phyloP scores from a whole-genome alignment of 164 flowering plant genomes.

The Stephania yunnanensis region DNA sequence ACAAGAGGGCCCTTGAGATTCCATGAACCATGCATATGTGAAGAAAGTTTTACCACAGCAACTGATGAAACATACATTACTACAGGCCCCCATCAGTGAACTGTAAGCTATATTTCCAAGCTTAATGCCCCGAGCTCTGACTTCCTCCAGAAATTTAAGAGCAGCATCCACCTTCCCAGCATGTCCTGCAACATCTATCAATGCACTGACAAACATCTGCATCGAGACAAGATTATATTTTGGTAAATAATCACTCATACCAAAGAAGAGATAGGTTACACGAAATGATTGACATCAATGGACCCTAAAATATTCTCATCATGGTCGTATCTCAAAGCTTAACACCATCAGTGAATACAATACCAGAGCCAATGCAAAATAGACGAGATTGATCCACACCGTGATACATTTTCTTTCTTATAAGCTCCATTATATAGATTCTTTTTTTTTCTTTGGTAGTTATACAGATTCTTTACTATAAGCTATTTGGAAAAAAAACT shows the following conservation, averaged over 20 bases:
- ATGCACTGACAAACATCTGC: slow-evolving; percentile 91
- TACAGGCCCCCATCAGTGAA: slow-evolving; percentile 97
- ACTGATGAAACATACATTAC: slow-evolving; percentile 57
- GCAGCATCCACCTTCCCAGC: slow-evolving; percentile 82
- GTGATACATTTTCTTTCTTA: no score
- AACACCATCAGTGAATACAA: neutral
- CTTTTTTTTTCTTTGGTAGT: no score
- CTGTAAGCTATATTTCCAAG: slow-evolving; percentile 73
- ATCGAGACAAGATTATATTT: slow-evolving; percentile 10
- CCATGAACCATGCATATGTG: neutral
- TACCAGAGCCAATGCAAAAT: neutral
- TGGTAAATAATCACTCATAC: slow-evolving; percentile 5
- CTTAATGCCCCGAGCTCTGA: slow-evolving; percentile 40
- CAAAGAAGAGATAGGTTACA: neutral
- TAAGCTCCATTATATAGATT: no score
- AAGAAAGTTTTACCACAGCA: neutral
- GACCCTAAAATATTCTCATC: neutral
- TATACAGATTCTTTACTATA: no score
- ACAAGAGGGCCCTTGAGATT: neutral
- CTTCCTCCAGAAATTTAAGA: slow-evolving; percentile 56
- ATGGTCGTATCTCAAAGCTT: neutral
- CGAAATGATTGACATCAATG: neutral
- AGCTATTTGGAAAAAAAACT: neutral
- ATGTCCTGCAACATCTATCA: slow-evolving; percentile 93
- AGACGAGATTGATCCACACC: neutral